Percentiles rank a stretch among this genome's conserved stretches.
phyloP scores from a whole-genome alignment of 306 rosid species.

The Mimosa pudica region DNA sequence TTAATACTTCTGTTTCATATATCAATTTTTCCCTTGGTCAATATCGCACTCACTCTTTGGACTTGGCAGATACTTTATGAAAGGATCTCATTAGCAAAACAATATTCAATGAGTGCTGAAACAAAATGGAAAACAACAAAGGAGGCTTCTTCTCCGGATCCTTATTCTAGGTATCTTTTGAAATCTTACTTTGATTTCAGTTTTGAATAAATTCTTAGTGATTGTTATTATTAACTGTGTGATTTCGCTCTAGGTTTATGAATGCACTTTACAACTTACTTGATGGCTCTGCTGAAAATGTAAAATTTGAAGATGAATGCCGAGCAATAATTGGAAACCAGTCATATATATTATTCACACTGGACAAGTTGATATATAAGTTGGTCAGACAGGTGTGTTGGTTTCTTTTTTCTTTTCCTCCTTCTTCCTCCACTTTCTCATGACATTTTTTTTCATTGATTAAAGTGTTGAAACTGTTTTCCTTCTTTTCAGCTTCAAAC shows the following conservation, averaged over 20 bases:
- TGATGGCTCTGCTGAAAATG: conserved; percentile 88
- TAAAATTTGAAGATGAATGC: conserved; percentile 97
- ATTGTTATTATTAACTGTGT: conserved; percentile 3
- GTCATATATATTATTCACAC: conserved; percentile 86
- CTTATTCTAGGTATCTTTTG: conserved; percentile 64
- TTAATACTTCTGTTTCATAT: conserved; percentile 6
- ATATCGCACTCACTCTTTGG: conserved; percentile 36
- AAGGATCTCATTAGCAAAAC: conserved; percentile 81
- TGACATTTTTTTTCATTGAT: conserved; percentile 28
- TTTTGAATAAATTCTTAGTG: conserved; percentile 14
- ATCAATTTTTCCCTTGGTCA: conserved; percentile 24
- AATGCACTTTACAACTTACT: conserved; percentile 82
- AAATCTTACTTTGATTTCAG: conserved; percentile 20
- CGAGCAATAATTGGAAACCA: conserved; percentile 92
- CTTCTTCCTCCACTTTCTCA: conserved; percentile 25
- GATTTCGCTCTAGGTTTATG: conserved; percentile 61
- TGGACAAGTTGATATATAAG: conserved; percentile 93
- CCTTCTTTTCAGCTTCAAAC: conserved; percentile 80
- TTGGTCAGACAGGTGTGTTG: conserved; percentile 77
- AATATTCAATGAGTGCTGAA: conserved; percentile 67
- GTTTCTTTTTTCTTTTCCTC: conserved; percentile 14
- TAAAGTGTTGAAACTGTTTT: conserved; percentile 29
- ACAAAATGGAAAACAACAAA: conserved; percentile 65
- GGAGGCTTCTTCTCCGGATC: conserved; percentile 64
- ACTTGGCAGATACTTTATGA: conserved; percentile 79